Evolutionary conservation across 768 basidiomycete species (phyloP), one percentile per base, ranked within the genome.

Genomic region (Ephemerocybe angulata): DNA sequence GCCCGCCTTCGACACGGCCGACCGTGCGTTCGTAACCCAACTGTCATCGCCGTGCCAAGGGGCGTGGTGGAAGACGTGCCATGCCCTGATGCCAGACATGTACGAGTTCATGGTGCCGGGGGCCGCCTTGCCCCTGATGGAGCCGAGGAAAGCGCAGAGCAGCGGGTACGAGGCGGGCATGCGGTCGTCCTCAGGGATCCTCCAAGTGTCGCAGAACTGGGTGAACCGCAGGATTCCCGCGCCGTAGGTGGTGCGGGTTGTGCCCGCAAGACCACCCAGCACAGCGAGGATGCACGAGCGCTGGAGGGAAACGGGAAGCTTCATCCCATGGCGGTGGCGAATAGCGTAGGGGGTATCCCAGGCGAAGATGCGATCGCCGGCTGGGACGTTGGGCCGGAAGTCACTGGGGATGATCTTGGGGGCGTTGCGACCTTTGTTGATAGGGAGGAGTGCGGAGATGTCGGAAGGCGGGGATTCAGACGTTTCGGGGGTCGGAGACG

Each of bases 31-130:
- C 4, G 64, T 50, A 1, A 67, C 57, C 48, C 54, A 57, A 1
- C 57, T 29, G 17, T 61, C 46, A 10, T 58, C 61, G 1, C 68
- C 65, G 29, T 56, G 15, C 73, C 71, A 73, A 3, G 61, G 58
- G 2, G 70, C 71, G 30, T 63, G 65, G 54, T 82, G 76, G 0
- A 80, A 44, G 1, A 72, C 60, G 57, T 82, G 78, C 78, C 79
- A 82, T 1, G 77, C 75, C 0, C 70, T 59, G 1, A 81, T 31
- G 0, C 70, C 73, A 1, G 58, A 55, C 0, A 77, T 11, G 50
- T 73, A 77, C 58, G 76, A 78, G 1, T 40, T 30, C 0, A 80
- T 55, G 0, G 74, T 66, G 15, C 47, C 56, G 0, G 64, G 64
- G 0, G 73, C 53, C 48, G 72, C 74, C 0, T 65, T 38, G 0